phyloP scores from a whole-genome alignment of 2,329 filamentous ascomycete species.

The Fonsecaea pugnacius region DNA sequence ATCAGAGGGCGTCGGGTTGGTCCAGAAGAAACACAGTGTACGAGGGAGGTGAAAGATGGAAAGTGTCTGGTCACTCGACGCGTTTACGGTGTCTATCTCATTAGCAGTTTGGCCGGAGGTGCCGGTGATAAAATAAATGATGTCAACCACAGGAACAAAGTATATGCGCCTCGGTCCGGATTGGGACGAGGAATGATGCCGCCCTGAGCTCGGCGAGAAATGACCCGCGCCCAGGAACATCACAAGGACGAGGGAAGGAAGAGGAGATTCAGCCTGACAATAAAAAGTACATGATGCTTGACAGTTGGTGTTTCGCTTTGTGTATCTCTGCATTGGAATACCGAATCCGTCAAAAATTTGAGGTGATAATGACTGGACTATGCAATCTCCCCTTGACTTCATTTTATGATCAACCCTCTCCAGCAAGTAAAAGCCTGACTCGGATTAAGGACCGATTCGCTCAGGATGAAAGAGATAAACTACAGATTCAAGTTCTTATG shows the following conservation, averaged over 20 bases:
- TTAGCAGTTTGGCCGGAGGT: neutral
- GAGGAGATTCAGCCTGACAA: neutral
- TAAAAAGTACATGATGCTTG: neutral
- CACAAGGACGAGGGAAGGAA: too few relatives aligned
- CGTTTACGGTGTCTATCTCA: neutral
- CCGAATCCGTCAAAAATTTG: neutral
- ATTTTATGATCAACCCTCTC: neutral
- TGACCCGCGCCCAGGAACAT: neutral
- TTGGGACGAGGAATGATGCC: neutral
- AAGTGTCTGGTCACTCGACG: neutral
- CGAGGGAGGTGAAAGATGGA: neutral
- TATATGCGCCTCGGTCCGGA: neutral
- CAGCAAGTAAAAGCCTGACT: neutral
- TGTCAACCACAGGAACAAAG: neutral
- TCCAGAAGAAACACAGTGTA: neutral
- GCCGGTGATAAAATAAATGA: neutral
- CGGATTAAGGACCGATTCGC: neutral
- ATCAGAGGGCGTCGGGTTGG: neutral
- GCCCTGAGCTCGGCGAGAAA: neutral
- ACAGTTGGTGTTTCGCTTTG: neutral
- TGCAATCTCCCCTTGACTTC: neutral
- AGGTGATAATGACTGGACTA: neutral
- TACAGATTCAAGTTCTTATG: neutral
- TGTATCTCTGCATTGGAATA: neutral
- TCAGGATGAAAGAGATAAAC: neutral